These are phyloP conservation scores for Fusarium concolor DNA, from an alignment of 2,329 filamentous ascomycete genomes.

Conservation along the genomic window DNA sequence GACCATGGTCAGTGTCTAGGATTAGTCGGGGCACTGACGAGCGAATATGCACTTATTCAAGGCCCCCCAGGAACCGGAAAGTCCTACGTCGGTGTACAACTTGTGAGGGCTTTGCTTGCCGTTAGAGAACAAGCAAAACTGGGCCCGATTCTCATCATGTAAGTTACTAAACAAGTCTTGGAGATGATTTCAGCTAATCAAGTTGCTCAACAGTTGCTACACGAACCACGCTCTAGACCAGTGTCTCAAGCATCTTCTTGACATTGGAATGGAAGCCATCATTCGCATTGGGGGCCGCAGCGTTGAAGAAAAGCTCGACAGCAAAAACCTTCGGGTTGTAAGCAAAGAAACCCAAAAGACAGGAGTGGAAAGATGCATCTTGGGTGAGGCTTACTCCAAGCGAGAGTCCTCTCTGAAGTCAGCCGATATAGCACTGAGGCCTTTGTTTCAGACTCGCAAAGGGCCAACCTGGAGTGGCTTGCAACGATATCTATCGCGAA, in stretches of 20 bases:
- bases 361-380: not conserved
- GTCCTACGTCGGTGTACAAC: slow-evolving; percentile 66
- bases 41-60: slow-evolving; percentile 71
- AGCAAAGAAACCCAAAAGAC: slow-evolving; percentile 1
- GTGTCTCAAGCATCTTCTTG: slow-evolving; percentile 67
- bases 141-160: slow-evolving; percentile 58
- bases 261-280: slow-evolving; percentile 59
- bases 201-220: slow-evolving; percentile 56
- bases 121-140: slow-evolving; percentile 54
- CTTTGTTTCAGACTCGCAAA: not conserved
- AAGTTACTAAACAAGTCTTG: not conserved
- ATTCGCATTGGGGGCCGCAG: slow-evolving; percentile 65
- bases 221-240: slow-evolving; percentile 62
- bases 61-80: slow-evolving; percentile 79
- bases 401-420: not conserved
- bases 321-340: slow-evolving; percentile 16
- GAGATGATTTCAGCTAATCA: not conserved
- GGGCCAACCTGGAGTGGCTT: not conserved
- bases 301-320: not conserved
- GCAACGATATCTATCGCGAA: not conserved
- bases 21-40: slow-evolving; percentile 63
- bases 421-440: not conserved
- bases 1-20: slow-evolving; percentile 64
- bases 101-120: slow-evolving; percentile 64
- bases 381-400: not conserved